Percentiles rank a stretch among this genome's conserved stretches.
These are phyloP conservation scores for Tolypocladium cylindrosporum DNA, from an alignment of 2,329 filamentous ascomycete species.

Conservation along the genomic window DNA sequence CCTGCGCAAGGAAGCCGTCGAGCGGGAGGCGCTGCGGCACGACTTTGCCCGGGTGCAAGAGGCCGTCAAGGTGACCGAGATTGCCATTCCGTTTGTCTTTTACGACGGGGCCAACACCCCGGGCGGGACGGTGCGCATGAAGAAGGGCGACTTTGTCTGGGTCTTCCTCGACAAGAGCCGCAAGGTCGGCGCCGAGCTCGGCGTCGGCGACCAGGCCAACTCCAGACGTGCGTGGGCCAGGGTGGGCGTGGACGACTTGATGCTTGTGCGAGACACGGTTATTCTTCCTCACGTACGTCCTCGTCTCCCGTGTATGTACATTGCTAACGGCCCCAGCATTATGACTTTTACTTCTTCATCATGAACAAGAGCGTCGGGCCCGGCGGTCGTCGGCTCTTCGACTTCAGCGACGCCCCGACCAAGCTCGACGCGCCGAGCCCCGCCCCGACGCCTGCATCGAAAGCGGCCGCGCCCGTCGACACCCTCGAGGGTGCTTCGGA, in stretches of 20 bases:
- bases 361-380: slow-evolving; percentile 74
- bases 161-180: slow-evolving; percentile 84
- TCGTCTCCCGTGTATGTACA: not conserved
- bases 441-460: slow-evolving; percentile 16
- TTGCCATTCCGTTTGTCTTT: slow-evolving; percentile 90
- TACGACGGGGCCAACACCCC: slow-evolving; percentile 90
- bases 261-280: slow-evolving; percentile 81
- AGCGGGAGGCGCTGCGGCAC: slow-evolving; percentile 66
- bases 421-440: slow-evolving; percentile 3
- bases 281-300: slow-evolving; percentile 85
- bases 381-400: slow-evolving; percentile 64
- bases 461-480: slow-evolving; percentile 31
- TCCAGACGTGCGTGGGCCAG: slow-evolving; percentile 76
- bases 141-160: slow-evolving; percentile 91
- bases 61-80: slow-evolving; percentile 77
- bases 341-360: slow-evolving; percentile 95
- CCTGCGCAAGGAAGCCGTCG: slow-evolving; percentile 66
- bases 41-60: slow-evolving; percentile 82
- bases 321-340: slow-evolving; percentile 53
- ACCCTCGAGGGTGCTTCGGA: slow-evolving; percentile 66
- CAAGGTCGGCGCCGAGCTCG: slow-evolving; percentile 78
- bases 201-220: slow-evolving; percentile 59
- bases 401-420: slow-evolving; percentile 49
- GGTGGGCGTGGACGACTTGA: slow-evolving; percentile 88
- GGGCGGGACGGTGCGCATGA: slow-evolving; percentile 73